phyloP scores from a whole-genome alignment of 306 rosid genomes.

The Mucuna pruriens region DNA sequence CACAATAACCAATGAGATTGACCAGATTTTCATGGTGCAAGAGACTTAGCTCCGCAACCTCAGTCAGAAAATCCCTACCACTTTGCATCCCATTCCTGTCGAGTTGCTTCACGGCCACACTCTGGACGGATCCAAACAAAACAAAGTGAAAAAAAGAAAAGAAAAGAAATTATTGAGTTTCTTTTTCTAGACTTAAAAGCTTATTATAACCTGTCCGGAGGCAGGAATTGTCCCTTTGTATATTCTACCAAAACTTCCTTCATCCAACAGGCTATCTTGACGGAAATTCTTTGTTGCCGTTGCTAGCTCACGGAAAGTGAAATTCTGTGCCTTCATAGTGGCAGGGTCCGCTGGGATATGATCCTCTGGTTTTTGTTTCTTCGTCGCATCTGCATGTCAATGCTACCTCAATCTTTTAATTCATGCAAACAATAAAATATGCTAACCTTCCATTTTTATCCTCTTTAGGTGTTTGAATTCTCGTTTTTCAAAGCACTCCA shows the following conservation, averaged over 20 bases:
- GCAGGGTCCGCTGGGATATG: conserved; percentile 35
- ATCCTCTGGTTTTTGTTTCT: conserved; percentile 47
- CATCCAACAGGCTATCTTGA: conserved; percentile 79
- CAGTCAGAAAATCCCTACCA: conserved; percentile 67
- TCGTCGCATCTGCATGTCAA: conserved; percentile 42
- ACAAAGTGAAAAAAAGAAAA: background rate
- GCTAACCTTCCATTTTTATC: too few relatives aligned
- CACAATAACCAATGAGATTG: conserved; percentile 82
- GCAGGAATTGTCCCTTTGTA: conserved; percentile 72
- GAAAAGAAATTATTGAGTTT: background rate
- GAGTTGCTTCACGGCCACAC: conserved; percentile 89
- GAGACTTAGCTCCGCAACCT: conserved; percentile 56
- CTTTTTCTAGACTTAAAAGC: background rate
- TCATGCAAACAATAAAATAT: too few relatives aligned
- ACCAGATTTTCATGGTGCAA: conserved; percentile 78
- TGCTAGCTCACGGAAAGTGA: conserved; percentile 89
- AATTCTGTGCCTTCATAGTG: conserved; percentile 54
- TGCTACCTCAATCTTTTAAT: background rate
- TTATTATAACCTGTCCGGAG: conserved; percentile 63
- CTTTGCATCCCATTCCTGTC: conserved; percentile 76
- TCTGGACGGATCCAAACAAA: conserved; percentile 42
- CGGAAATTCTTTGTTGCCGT: conserved; percentile 91
- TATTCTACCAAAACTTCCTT: conserved; percentile 84
- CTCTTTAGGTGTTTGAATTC: too few relatives aligned
- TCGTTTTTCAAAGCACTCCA: too few relatives aligned